phyloP scores from a whole-genome alignment of 768 basidiomycete genomes.

The Crepidotus variabilis region DNA sequence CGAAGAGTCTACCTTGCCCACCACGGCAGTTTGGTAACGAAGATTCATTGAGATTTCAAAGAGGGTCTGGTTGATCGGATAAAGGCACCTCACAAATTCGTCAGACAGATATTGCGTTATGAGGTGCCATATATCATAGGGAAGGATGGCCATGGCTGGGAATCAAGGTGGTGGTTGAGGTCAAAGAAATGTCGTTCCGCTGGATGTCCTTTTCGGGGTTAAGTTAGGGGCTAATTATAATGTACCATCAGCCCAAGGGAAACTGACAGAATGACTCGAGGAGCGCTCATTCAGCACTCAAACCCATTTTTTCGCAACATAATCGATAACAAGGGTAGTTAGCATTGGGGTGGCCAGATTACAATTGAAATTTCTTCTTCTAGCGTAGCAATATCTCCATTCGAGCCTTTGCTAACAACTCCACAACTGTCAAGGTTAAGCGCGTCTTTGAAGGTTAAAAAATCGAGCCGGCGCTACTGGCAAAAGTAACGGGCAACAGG shows the following conservation, averaged over 20 bases:
- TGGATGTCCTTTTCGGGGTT: too few relatives aligned
- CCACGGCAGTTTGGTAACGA: not conserved
- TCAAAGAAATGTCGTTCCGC: too few relatives aligned
- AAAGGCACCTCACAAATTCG: not conserved
- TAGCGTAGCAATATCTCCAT: too few relatives aligned
- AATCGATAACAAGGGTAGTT: too few relatives aligned
- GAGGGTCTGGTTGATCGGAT: not conserved
- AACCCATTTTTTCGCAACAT: too few relatives aligned
- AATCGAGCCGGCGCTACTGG: constrained; percentile 17
- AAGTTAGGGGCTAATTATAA: too few relatives aligned
- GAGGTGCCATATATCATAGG: not conserved
- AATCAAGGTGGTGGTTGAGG: too few relatives aligned
- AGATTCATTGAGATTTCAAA: not conserved
- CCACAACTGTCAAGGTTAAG: constrained; percentile 18
- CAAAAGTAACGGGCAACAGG: constrained; percentile 1
- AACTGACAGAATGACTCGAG: too few relatives aligned
- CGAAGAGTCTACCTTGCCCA: not conserved
- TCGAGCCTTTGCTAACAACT: constrained; percentile 7
- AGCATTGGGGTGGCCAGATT: too few relatives aligned
- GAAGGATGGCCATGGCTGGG: not conserved
- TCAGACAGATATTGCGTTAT: not conserved
- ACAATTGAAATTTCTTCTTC: too few relatives aligned
- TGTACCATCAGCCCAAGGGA: too few relatives aligned
- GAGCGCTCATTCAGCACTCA: too few relatives aligned
- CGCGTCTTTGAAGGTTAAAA: constrained; percentile 9